Conservation (phyloP, 2,329 filamentous ascomycete genomes). For the Fusarium chaquense region DNA sequence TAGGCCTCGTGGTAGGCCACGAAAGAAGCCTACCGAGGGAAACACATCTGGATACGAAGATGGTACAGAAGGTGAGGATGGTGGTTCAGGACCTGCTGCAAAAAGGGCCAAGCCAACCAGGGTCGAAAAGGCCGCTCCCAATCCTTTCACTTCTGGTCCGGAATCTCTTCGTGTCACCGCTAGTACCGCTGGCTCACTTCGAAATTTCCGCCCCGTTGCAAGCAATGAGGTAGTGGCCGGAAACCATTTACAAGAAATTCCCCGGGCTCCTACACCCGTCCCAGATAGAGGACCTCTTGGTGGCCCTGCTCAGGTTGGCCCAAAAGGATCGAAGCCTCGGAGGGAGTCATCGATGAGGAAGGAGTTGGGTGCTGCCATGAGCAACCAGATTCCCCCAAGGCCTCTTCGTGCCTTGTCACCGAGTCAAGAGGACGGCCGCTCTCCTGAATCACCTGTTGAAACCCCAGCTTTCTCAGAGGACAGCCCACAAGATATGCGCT, state of each 20-base stretch:
- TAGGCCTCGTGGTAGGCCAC: conserved; percentile 66
- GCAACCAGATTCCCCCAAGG: conserved; percentile 58
- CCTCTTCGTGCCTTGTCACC: conserved; percentile 56
- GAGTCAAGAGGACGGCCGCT: conserved; percentile 63
- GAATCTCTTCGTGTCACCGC: conserved; percentile 91
- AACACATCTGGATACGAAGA: conserved; percentile 82
- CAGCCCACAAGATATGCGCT: conserved; percentile 86
- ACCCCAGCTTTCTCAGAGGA: conserved; percentile 69
- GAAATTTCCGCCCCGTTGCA: conserved; percentile 81
- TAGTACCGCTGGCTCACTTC: conserved; percentile 88
- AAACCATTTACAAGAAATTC: conserved; percentile 76
- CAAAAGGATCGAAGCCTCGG: conserved; percentile 58
- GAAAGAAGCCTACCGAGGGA: conserved; percentile 68
- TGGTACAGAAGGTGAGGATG: conserved; percentile 69
- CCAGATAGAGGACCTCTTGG: conserved; percentile 61
- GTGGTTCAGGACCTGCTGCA: conserved; percentile 54
- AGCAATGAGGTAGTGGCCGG: conserved; percentile 58
- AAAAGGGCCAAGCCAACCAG: conserved; percentile 86
- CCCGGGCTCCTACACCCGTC: conserved; percentile 81
- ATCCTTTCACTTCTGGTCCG: conserved; percentile 76
- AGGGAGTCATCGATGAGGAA: conserved; percentile 71
- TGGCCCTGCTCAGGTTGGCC: conserved; percentile 48
- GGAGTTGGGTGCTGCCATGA: conserved; percentile 61
- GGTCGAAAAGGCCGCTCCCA: conserved; percentile 77
- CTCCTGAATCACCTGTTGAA: conserved; percentile 65